These are phyloP conservation scores for Clohesyomyces aquaticus DNA, from an alignment of 495 filamentous ascomycete genomes.

Conservation along the genomic window DNA sequence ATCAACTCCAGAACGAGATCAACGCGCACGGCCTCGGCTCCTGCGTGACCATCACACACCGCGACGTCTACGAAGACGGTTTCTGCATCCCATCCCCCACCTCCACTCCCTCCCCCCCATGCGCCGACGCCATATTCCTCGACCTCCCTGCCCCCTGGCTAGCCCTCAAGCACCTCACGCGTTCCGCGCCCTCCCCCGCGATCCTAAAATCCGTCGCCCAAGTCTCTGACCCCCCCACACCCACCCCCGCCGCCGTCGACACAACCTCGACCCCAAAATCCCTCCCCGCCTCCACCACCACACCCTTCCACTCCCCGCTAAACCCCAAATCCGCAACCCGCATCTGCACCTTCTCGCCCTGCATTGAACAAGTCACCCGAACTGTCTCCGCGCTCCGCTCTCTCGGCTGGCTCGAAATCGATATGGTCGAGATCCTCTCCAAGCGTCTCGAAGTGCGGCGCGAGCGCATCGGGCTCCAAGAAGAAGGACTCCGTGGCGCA, in stretches of 20 bases:
- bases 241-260: slow-evolving; percentile 27
- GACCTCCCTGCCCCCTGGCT: slow-evolving; percentile 94
- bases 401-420: slow-evolving; percentile 85
- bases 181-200: slow-evolving; percentile 49
- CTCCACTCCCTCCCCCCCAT: slow-evolving; percentile 56
- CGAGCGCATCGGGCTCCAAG: slow-evolving; percentile 71
- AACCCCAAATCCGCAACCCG: slow-evolving; percentile 67
- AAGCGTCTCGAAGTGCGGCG: slow-evolving; percentile 77
- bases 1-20: slow-evolving; percentile 75
- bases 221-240: slow-evolving; percentile 22
- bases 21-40: slow-evolving; percentile 69
- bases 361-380: slow-evolving; percentile 89
- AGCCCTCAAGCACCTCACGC: slow-evolving; percentile 80
- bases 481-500: slow-evolving; percentile 60
- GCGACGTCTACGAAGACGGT: slow-evolving; percentile 88
- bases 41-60: slow-evolving; percentile 80
- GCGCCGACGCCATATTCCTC: slow-evolving; percentile 82
- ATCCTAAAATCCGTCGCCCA: slow-evolving; percentile 12
- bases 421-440: slow-evolving; percentile 85
- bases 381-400: slow-evolving; percentile 78
- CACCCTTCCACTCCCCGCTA: slow-evolving; percentile 65
- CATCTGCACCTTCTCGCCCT: slow-evolving; percentile 93
- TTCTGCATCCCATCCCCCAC: slow-evolving; percentile 53
- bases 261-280: slow-evolving; percentile 9
- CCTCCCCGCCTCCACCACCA: slow-evolving; percentile 6